Evolutionary conservation across 208 protist species (phyloP), one percentile per base, ranked within the genome.

Genomic region (Crithidia brevicula): DNA sequence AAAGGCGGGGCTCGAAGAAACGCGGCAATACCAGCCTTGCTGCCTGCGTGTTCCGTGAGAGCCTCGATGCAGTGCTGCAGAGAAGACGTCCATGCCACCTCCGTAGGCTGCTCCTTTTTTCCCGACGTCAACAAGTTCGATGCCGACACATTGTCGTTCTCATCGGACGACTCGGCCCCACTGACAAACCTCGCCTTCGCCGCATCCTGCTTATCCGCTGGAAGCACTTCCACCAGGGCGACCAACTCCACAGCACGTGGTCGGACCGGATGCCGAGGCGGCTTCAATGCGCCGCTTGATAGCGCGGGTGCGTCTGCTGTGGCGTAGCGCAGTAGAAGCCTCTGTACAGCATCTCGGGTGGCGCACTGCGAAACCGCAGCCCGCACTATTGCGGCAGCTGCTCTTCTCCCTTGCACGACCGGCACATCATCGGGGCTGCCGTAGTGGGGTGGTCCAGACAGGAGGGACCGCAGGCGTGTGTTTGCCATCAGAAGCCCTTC

Each of bases 321-420:
- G 22, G 15, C 4, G 36, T 68, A 59, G 27, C 33, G 62, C 50
- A 25, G 51, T 16, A 73, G 23, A 2, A 70, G 50, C 43, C 59
- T 40, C 56, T 60, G 71, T 59, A 31, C 56, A 54, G 61, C 40
- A 9, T 51, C 52, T 0, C 54, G 40, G 11, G 69, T 75, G 43
- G 36, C 10, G 49, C 63, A 71, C 8, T 70, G 15, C 72, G 71
- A n/a, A 11, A 70, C 28, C 28, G 50, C 79, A 43, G 54, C 31
- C 25, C 11, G 40, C 22, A 77, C 67, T 31, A 77, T 36, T 15
- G 43, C 25, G 13, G 0, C 43, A 15, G n/a, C 36, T 60, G 53
- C 53, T 52, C 43, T 28, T 30, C 10, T 42, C 45, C 5, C 34
- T 22, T 7, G 1, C 15, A 20, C 30, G 3, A 22, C 27, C 11